Evolutionary conservation across 2,329 filamentous ascomycete genomes (phyloP), one percentile per base, ranked within the genome.

Genomic region (Aquanectria penicillioides): DNA sequence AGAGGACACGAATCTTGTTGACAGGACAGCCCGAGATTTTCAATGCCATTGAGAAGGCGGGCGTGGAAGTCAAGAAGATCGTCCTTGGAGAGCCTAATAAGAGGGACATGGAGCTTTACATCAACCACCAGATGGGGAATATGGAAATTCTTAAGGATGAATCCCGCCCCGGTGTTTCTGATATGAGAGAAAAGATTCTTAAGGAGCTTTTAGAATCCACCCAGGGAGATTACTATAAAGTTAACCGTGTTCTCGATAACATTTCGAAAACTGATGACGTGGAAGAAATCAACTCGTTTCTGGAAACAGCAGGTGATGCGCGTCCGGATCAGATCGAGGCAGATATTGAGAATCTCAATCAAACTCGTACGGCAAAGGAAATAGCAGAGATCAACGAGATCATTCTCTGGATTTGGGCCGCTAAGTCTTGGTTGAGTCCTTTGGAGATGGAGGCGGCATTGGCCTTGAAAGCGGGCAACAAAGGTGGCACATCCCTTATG

Each of bases 371-470:
- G 0, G 36, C 68, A 4, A 75, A 73, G 34, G 74, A 77, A 47
- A 75, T 77, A 4, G 43, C 67, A 9, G 74, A 77, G 38, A 76
- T 76, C 41, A 77, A 77, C 46, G 74, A 76, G 49, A 73, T 77
- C 12, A 74, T 77, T 20, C 59, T 72, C n/a, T 77, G 75, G 74
- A 52, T 75, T 9, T 68, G 71, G 23, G 53, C 48, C 6, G 72
- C 67, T 3, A 55, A 64, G 13, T 46, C 57, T 2, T 74, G 67
- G 60, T 64, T 74, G 10, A 38, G 62, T 1, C 50, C 72, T 3
- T 61, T 64, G 3, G 52, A 62, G 34, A 65, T 75, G 60, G 74
- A 75, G 49, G 66, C 64, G 7, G 18, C n/a, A 3, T 10, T 63
- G n/a, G 43, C 57, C 4, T 25, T 64, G 12, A 49, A 34, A n/a